Evolutionary conservation across 371 early-diverging fungal species (phyloP).

Genomic region (Mucor saturninus): DNA sequence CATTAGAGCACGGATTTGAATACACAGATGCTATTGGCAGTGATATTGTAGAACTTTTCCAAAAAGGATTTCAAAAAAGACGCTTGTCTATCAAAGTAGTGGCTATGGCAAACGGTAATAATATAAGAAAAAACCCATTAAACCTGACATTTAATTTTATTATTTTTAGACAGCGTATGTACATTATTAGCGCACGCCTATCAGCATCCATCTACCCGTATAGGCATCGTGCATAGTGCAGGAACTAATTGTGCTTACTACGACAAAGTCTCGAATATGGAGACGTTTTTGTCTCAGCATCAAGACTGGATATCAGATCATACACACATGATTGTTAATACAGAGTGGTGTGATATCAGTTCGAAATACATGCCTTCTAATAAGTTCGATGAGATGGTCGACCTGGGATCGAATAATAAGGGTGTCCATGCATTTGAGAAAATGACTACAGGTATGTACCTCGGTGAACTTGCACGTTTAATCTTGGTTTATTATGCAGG

Average conservation of each 20-base stretch:
- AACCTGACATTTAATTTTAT: not conserved
- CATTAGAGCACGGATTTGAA: conserved; percentile 53
- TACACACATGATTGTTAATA: conserved; percentile 88
- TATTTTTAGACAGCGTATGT: conserved; percentile 82
- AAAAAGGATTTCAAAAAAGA: conserved; percentile 41
- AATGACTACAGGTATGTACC: conserved; percentile 93
- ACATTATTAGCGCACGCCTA: conserved; percentile 91
- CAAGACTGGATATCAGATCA: conserved; percentile 10
- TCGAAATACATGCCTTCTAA: conserved; percentile 70
- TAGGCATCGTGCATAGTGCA: conserved; percentile 92
- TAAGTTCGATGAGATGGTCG: conserved; percentile 79
- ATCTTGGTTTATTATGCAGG: conserved; percentile 76
- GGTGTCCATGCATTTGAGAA: conserved; percentile 88
- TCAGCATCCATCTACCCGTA: conserved; percentile 79
- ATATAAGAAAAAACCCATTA: not conserved
- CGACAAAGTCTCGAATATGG: conserved; percentile 44
- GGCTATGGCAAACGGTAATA: conserved; percentile 54
- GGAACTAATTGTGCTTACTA: conserved; percentile 95
- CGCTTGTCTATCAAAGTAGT: conserved; percentile 49
- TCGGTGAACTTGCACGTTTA: conserved; percentile 90
- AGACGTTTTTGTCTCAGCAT: conserved; percentile 17
- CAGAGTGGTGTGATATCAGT: conserved; percentile 86
- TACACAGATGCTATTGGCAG: conserved; percentile 48
- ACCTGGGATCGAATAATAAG: conserved; percentile 75
- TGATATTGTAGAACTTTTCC: conserved; percentile 47